These are phyloP conservation scores for Noccaea bulbosa DNA, from an alignment of 345 rosid species.

Conservation along the genomic window DNA sequence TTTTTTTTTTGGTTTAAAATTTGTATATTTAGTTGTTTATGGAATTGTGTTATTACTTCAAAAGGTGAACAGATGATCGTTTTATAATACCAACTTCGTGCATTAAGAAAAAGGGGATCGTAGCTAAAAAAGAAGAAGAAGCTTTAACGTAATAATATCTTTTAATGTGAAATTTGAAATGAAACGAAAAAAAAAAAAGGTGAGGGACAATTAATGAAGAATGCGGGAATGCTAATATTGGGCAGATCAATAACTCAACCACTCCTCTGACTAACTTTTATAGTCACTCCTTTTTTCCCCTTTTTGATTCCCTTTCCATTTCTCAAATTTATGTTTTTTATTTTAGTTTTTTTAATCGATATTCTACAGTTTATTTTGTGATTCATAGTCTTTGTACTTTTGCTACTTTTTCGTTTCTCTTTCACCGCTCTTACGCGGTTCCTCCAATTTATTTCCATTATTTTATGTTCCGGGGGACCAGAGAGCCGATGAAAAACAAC, in stretches of 20 bases:
- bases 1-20: too few relatives aligned
- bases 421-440: conserved; percentile 42
- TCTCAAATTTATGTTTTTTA: conserved; percentile 12
- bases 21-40: neutral
- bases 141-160: too few relatives aligned
- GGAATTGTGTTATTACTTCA: neutral
- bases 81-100: neutral
- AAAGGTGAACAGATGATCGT: neutral
- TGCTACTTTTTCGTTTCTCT: conserved; percentile 30
- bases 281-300: conserved; percentile 42
- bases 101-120: neutral
- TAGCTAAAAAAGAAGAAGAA: neutral
- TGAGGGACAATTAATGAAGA: conserved; percentile 50
- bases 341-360: conserved; percentile 34
- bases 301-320: conserved; percentile 70
- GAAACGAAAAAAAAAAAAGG: conserved; percentile 36
- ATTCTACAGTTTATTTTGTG: neutral
- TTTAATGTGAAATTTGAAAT: conserved; percentile 2
- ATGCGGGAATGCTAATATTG: conserved; percentile 50
- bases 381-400: conserved; percentile 36
- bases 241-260: conserved; percentile 80
- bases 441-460: conserved; percentile 26
- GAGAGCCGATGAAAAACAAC: conserved; percentile 1
- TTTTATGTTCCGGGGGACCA: conserved; percentile 28
- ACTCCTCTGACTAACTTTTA: conserved; percentile 84